These are phyloP conservation scores for Solanum lycopersicoides DNA, from an alignment of 257 asterid genomes.

Conservation along the genomic window DNA sequence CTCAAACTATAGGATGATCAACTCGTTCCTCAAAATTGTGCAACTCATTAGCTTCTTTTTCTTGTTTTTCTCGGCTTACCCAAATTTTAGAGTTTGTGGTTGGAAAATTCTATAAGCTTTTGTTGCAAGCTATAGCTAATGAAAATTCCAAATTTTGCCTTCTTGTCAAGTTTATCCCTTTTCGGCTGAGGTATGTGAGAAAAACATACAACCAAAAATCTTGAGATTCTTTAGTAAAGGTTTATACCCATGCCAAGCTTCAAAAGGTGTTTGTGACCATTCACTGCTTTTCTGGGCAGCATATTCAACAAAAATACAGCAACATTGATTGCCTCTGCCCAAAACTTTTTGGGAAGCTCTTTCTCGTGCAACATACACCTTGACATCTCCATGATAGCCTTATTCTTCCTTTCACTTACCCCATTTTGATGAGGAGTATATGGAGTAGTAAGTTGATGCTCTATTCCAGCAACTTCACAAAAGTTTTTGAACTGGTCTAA, in stretches of 20 bases:
- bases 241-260: background rate
- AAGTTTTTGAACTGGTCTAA: no score
- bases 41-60: background rate
- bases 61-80: background rate
- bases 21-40: background rate
- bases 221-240: background rate
- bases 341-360: no score
- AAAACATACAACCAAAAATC: background rate
- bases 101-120: background rate
- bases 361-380: no score
- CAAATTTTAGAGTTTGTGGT: background rate
- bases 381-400: no score
- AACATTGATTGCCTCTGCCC: no score
- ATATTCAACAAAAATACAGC: no score
- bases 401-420: no score
- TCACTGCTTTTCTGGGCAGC: no score
- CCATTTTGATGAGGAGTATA: no score
- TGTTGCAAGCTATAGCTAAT: background rate
- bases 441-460: no score
- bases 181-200: background rate
- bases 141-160: background rate
- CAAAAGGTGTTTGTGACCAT: background rate
- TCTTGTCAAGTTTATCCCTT: background rate
- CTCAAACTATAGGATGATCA: background rate
- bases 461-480: no score